A percentile compares a stretch with the other conserved stretches of the same genome.
Evolutionary conservation across 116 monocot genomes (phyloP).

Genomic region (Iris pallida): DNA sequence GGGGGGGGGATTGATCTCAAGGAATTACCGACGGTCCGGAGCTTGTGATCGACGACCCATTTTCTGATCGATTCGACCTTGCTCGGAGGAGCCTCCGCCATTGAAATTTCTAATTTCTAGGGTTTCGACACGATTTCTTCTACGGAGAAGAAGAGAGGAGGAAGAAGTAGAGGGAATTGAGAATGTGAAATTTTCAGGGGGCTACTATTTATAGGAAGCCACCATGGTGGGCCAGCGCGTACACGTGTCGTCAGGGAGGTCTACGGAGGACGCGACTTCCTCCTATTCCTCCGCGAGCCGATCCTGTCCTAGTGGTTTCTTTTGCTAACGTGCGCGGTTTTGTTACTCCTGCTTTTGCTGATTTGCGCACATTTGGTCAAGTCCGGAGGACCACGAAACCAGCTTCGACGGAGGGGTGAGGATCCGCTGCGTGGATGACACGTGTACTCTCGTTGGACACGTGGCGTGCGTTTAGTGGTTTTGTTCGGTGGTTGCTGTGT

Average conservation of each 20-base stretch:
- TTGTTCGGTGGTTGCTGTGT: neutral
- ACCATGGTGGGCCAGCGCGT: neutral
- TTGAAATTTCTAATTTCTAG: slow-evolving; percentile 1
- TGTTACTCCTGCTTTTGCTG: neutral
- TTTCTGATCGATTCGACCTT: slow-evolving; percentile 50
- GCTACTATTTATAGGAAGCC: neutral
- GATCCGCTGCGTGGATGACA: neutral
- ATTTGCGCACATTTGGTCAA: neutral
- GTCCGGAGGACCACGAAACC: neutral
- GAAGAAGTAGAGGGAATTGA: no score
- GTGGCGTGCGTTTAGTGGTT: neutral
- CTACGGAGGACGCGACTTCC: no score
- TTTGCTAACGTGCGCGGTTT: neutral
- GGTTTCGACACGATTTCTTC: neutral
- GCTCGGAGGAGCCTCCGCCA: slow-evolving; percentile 41
- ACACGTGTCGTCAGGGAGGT: no score
- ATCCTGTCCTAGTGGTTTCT: neutral
- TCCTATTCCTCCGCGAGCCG: no score
- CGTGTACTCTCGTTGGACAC: neutral
- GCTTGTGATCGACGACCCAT: slow-evolving; percentile 79
- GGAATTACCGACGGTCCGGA: slow-evolving; percentile 65
- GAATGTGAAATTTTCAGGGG: neutral
- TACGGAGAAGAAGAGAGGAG: neutral
- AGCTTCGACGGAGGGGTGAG: neutral
- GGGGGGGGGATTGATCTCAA: no score